Evolutionary conservation across 108 stramenopile genomes (phyloP).

Genomic region (Mediolabrus comicus): DNA sequence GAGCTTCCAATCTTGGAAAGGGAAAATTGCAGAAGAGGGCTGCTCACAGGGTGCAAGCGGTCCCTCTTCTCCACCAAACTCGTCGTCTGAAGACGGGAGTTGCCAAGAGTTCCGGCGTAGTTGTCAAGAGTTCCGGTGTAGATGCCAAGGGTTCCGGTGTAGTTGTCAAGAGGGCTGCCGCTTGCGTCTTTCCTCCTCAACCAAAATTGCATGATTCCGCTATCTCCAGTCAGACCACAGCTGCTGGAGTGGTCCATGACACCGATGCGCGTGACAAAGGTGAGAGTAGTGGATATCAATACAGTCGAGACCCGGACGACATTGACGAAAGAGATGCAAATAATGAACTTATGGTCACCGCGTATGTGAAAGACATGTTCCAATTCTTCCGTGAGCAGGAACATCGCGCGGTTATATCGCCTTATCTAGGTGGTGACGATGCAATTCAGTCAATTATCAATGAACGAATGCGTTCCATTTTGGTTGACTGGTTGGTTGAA

Average conservation of each 20-base stretch:
- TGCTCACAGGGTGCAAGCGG: neutral
- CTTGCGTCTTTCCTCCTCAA: neutral
- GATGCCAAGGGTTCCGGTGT: neutral
- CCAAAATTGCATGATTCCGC: neutral
- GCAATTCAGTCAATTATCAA: slow-evolving; percentile 71
- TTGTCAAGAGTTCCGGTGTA: neutral
- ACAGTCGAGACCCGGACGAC: slow-evolving; percentile 47
- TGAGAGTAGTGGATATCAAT: slow-evolving; percentile 18
- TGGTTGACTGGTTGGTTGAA: slow-evolving; percentile 93
- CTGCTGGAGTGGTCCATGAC: neutral
- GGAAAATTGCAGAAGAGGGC: slow-evolving; percentile 1
- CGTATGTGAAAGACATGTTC: slow-evolving; percentile 89
- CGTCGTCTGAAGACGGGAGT: too few relatives aligned
- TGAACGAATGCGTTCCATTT: slow-evolving; percentile 82
- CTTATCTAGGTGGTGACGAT: slow-evolving; percentile 58
- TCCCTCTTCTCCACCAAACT: neutral
- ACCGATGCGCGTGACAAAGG: neutral
- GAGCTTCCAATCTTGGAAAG: slow-evolving; percentile 11
- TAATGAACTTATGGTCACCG: slow-evolving; percentile 75
- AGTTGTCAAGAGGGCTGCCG: neutral
- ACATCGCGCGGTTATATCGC: slow-evolving; percentile 33
- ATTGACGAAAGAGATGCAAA: slow-evolving; percentile 77
- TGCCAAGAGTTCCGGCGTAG: too few relatives aligned
- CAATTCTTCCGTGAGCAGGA: slow-evolving; percentile 69
- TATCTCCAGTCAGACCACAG: neutral